Percentiles rank a stretch among this genome's conserved stretches.
phyloP scores from a whole-genome alignment of 2,329 filamentous ascomycete genomes.

The Epichloe hybrida region DNA sequence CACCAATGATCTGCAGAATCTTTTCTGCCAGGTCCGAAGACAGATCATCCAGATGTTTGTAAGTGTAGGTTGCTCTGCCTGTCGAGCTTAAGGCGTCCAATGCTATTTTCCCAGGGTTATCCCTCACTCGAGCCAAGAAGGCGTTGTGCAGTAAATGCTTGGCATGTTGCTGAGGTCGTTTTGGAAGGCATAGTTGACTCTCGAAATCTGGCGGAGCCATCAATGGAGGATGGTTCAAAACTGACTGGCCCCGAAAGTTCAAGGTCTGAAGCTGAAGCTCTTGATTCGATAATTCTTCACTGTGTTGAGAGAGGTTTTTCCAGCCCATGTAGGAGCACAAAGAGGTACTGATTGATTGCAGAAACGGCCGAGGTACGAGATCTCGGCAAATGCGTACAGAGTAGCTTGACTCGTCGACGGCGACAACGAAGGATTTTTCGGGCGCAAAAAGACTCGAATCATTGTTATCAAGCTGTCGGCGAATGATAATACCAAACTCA shows the following conservation, averaged over 20 bases:
- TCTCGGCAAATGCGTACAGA: not conserved
- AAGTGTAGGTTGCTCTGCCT: not conserved
- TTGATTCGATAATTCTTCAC: not conserved
- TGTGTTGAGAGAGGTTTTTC: not conserved
- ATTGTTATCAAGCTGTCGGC: not conserved
- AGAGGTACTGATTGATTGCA: not conserved
- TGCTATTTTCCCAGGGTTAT: not conserved
- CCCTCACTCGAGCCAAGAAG: not conserved
- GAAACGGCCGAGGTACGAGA: not conserved
- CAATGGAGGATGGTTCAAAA: not conserved
- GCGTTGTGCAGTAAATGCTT: not conserved
- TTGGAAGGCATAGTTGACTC: not conserved
- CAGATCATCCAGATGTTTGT: not conserved
- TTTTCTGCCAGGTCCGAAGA: not conserved
- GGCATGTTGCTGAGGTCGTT: not conserved
- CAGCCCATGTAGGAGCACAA: not conserved
- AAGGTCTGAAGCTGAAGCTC: not conserved
- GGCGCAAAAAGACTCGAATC: not conserved
- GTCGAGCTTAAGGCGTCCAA: not conserved
- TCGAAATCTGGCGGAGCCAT: not conserved
- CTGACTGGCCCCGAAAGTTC: not conserved
- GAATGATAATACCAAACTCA: not conserved
- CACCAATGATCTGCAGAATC: not conserved
- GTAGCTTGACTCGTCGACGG: not conserved
- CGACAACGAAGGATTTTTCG: not conserved